Conservation (phyloP, 2,329 filamentous ascomycete species). For the Anisogramma anomala region DNA sequence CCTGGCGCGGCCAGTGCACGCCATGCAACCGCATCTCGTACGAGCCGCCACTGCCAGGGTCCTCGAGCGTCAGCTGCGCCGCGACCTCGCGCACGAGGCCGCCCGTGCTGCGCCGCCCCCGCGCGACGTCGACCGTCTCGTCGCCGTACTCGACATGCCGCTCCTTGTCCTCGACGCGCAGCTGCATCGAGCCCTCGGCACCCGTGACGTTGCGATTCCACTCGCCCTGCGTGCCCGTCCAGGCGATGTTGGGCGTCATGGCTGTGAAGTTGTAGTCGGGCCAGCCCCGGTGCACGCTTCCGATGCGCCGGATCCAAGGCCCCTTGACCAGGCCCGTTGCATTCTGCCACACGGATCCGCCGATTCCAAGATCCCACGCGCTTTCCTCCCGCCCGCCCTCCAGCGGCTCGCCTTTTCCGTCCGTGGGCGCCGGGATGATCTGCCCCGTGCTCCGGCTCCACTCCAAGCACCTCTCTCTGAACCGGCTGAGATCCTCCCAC, state of each 20-base stretch:
- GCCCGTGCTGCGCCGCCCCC: constrained; percentile 28
- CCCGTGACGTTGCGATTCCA: constrained; percentile 80
- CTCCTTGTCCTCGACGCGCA: constrained; percentile 52
- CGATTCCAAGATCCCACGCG: constrained; percentile 21
- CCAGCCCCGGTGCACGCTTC: constrained; percentile 33
- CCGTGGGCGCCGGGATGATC: constrained; percentile 26
- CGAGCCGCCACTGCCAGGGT: constrained; percentile 55
- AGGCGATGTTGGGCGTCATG: constrained; percentile 54
- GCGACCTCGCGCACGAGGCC: constrained; percentile 56
- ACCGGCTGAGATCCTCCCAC: constrained; percentile 61
- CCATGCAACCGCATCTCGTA: constrained; percentile 76
- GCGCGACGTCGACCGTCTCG: constrained; percentile 15
- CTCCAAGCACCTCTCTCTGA: constrained; percentile 53
- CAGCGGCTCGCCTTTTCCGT: constrained; percentile 33
- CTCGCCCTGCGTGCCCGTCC: constrained; percentile 43
- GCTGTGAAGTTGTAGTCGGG: constrained; percentile 51
- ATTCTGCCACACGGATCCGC: constrained; percentile 57
- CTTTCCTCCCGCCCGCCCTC: not conserved
- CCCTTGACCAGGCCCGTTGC: constrained; percentile 66
- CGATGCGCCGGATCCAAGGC: constrained; percentile 55
- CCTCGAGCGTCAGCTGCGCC: constrained; percentile 60
- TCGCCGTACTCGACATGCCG: constrained; percentile 33
- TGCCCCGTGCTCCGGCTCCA: constrained; percentile 44
- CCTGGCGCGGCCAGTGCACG: constrained; percentile 73
- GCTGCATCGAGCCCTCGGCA: constrained; percentile 51